Conservation (phyloP, 805 yeast genomes). For the Saccharomycopsis amapae region DNA sequence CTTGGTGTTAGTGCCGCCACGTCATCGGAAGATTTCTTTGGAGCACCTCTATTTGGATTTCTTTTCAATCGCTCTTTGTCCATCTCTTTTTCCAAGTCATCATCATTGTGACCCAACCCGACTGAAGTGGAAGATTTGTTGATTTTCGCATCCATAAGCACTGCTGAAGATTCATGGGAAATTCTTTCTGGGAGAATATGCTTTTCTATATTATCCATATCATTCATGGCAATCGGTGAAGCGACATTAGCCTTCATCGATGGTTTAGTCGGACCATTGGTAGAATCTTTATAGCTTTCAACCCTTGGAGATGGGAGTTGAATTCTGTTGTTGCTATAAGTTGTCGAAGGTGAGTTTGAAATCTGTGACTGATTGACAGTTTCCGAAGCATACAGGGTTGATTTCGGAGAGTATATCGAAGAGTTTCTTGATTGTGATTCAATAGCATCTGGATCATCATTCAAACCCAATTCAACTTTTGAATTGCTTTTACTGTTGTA, state of each 20-base stretch:
- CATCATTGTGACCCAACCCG: neutral
- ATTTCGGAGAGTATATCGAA: constrained; percentile 19
- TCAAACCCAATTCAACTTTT: constrained; percentile 2
- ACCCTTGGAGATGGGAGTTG: constrained; percentile 19
- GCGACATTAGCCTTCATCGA: neutral
- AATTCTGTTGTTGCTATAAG: constrained; percentile 18
- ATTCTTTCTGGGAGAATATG: constrained; percentile 6
- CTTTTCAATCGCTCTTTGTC: constrained; percentile 7
- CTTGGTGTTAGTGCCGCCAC: neutral
- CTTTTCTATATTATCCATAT: no score
- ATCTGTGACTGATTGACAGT: neutral
- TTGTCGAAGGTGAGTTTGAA: constrained; percentile 18
- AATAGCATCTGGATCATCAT: neutral
- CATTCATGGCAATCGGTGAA: constrained; percentile 15
- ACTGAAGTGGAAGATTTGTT: constrained; percentile 12
- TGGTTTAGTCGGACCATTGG: neutral
- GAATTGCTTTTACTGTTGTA: constrained; percentile 15
- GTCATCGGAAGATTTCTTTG: neutral
- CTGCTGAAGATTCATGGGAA: neutral
- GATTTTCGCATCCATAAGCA: constrained; percentile 4
- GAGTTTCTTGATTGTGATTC: constrained; percentile 11
- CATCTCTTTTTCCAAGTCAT: constrained; percentile 1
- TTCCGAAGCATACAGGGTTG: neutral
- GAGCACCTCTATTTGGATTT: constrained; percentile 9
- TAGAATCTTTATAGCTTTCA: constrained; percentile 1